These are phyloP conservation scores for Leishmania turanica DNA, from an alignment of 208 protist species.

Conservation along the genomic window DNA sequence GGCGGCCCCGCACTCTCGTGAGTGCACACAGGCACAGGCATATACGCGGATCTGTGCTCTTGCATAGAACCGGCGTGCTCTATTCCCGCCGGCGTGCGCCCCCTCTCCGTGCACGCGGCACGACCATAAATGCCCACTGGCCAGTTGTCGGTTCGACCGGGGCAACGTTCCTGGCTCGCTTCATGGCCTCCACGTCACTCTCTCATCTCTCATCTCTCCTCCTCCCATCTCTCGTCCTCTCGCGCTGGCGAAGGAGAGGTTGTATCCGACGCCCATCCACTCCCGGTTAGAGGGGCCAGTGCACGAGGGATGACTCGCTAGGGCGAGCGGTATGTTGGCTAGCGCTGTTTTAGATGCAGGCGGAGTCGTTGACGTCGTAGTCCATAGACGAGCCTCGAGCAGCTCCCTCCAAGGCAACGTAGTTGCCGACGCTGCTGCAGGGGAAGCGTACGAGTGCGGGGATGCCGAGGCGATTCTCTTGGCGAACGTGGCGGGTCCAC, in stretches of 20 bases:
- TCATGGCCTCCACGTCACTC: too few species aligned
- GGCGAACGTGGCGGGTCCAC: neutral
- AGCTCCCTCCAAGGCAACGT: slow-evolving; percentile 9
- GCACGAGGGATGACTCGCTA: neutral
- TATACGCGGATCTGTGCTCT: neutral
- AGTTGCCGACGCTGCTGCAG: neutral
- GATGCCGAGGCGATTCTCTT: slow-evolving; percentile 3
- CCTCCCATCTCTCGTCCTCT: neutral
- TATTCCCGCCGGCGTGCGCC: too few species aligned
- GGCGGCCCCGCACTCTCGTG: neutral
- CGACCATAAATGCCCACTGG: too few species aligned
- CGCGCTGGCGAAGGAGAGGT: neutral
- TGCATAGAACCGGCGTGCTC: neutral
- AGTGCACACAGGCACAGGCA: neutral
- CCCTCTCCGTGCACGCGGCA: too few species aligned
- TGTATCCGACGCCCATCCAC: neutral
- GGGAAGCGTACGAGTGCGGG: slow-evolving; percentile 13
- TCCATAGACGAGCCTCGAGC: slow-evolving; percentile 1
- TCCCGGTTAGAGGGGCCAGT: neutral
- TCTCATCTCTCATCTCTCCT: too few species aligned
- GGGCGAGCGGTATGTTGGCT: slow-evolving; percentile 5
- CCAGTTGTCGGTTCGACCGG: too few species aligned
- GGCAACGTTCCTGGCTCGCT: too few species aligned
- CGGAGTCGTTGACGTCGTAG: slow-evolving; percentile 18
- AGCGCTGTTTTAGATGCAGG: slow-evolving; percentile 20